Base-by-base conservation (phyloP, 2,329 filamentous ascomycete genomes). In the Magnaporthales sp. region DNA sequence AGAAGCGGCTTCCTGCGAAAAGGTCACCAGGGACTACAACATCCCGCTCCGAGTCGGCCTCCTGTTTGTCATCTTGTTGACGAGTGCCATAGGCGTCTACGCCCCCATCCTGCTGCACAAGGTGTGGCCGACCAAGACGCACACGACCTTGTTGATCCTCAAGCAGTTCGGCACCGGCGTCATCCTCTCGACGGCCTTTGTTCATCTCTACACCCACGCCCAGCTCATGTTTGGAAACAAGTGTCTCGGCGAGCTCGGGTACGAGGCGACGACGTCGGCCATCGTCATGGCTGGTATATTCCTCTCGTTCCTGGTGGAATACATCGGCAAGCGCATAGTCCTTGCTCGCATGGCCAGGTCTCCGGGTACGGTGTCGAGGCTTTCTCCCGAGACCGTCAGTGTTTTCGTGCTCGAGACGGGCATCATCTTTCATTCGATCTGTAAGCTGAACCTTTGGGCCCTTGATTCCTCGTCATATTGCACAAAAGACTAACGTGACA, bases 131-230 rank as follows among this genome's bases (percentile, higher is more conserved):
- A 75, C 80, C 32, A 83, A 80, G 66, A 60, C 54, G 64, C 75
- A 78, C 65, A 67, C 84, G 6, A 71, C 85, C 11, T 87, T 91
- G 71, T 84, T 86, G 4, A 74, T 89, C 4, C 78, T 93, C 67
- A 91, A 91, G 76, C 90, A 90, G 70, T 91, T 91, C 70, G 89
- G 89, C 3, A 91, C 89, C 0, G 89, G 89, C 13, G 85, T 91
- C 69, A 87, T 92, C 74, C 84, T 91, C 56, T 86, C 89, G 0
- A 91, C 89, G 0, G 89, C 88, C 0, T 89, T 91, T 70, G 79
- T 91, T 19, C 88, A 90, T 87, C 83, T 93, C 11, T 87, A 89
- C 72, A 92, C 89, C 0, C 90, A 93, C 69, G 89, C 90, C 0
- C 77, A 81, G 8, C 80, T 93, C 30, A 91, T 92, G 87, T 92